Evolutionary conservation across 1,139 yeast species (phyloP).

Genomic region (Scheffersomyces stambukii): DNA sequence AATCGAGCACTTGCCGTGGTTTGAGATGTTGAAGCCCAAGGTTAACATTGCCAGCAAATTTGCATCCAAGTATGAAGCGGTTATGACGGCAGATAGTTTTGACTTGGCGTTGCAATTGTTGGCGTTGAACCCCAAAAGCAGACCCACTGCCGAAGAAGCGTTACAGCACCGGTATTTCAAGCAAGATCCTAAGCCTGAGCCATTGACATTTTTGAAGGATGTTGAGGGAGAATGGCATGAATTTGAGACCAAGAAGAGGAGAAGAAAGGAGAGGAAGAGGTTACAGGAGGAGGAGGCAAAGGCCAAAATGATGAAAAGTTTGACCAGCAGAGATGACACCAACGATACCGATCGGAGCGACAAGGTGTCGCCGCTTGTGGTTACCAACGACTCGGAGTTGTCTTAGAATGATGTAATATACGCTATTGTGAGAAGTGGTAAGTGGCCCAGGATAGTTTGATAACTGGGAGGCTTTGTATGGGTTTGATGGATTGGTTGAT

Average conservation of each 20-base stretch:
- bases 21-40: conserved; percentile 71
- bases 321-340: conserved; percentile 4
- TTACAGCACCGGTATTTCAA: conserved; percentile 74
- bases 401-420: no score
- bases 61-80: conserved; percentile 37
- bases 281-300: conserved; percentile 28
- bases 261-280: conserved; percentile 56
- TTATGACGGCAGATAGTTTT: conserved; percentile 53
- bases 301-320: conserved; percentile 7
- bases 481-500: no score
- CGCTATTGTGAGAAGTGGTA: no score
- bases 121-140: conserved; percentile 59
- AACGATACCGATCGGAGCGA: background rate
- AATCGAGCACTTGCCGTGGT: conserved; percentile 82
- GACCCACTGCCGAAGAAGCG: conserved; percentile 86
- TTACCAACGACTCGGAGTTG: no score
- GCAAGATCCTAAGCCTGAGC: conserved; percentile 63
- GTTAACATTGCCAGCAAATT: conserved; percentile 47
- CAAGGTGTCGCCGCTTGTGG: no score
- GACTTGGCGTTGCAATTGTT: conserved; percentile 64
- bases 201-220: conserved; percentile 50
- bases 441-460: no score
- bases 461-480: no score
- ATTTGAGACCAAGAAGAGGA: conserved; percentile 84
- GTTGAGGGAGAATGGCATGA: conserved; percentile 93